Conservation (phyloP, 2,329 filamentous ascomycete genomes). For the Arthrocladium fulminans region DNA sequence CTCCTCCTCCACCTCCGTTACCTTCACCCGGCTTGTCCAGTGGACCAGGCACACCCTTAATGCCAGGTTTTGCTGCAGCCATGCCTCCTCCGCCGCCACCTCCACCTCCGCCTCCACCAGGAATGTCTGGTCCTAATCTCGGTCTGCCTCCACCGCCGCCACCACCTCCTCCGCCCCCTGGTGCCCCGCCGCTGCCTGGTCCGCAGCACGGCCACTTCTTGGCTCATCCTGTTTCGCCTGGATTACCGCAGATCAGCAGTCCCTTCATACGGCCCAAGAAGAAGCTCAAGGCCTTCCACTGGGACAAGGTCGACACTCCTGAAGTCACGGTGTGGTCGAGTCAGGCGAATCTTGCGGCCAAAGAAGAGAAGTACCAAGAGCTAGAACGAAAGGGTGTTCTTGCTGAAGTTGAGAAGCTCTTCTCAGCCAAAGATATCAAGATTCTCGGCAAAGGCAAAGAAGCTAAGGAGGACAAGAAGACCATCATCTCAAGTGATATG, state of each 20-base stretch:
- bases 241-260: slow-evolving; percentile 55
- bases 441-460: slow-evolving; percentile 61
- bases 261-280: slow-evolving; percentile 88
- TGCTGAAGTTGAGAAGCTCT: slow-evolving; percentile 94
- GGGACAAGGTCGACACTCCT: slow-evolving; percentile 94
- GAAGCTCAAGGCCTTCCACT: slow-evolving; percentile 98
- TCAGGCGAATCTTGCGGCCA: slow-evolving; percentile 73
- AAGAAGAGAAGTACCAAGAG: slow-evolving; percentile 93
- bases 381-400: slow-evolving; percentile 89
- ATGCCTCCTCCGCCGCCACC: slow-evolving; percentile 35
- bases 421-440: slow-evolving; percentile 95
- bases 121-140: slow-evolving; percentile 23
- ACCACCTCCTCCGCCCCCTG: slow-evolving; percentile 54
- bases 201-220: slow-evolving; percentile 62
- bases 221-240: slow-evolving; percentile 50
- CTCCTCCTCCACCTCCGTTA: slow-evolving; percentile 40
- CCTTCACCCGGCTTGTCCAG: slow-evolving; percentile 36
- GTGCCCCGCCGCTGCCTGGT: slow-evolving; percentile 54
- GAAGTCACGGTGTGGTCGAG: slow-evolving; percentile 93
- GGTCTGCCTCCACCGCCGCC: slow-evolving; percentile 29
- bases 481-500: slow-evolving; percentile 85
- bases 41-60: slow-evolving; percentile 44
- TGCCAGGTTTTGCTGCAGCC: slow-evolving; percentile 35
- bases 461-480: slow-evolving; percentile 92
- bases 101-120: slow-evolving; percentile 40